Evolutionary conservation across 768 basidiomycete genomes (phyloP), one percentile per base, ranked within the genome.

Genomic region (Kwoniella dejecticola): DNA sequence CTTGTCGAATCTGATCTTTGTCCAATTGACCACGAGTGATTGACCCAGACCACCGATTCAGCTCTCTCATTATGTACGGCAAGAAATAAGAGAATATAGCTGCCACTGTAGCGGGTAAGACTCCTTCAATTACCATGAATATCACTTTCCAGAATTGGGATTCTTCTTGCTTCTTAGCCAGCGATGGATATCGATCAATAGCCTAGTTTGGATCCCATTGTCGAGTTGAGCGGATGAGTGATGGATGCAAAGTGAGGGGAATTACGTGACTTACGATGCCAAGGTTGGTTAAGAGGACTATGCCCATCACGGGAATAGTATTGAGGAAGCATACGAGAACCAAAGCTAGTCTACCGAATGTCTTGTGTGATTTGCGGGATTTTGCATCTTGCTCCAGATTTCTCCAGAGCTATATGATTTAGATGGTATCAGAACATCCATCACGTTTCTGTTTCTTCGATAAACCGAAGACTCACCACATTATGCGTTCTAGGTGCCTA

Each of bases 291-390:
- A 75, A 52, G 0, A 68, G 17, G 1, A 63, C 60, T 57, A 75
- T 69, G 24, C 58, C 41, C 65, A 75, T 68, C 27, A 75, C 57
- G 4, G 74, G 74, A 4, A 72, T 50, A 19, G 70, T 70, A 52
- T 75, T 72, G 50, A 72, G 12, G 17, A 69, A 50, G 45, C 63
- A 69, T 19, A 75, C 62, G 36, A 66, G 24, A 23, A 57, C 38
- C 6, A 72, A 46, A 5, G 58, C 50, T 6, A 64, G 21, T n/a
- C 60, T 63, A 19, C 69, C 74, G 3, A 60, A 60, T 2, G 61
- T 52, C 10, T 50, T 36, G n/a, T 67, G 69, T 6, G 48, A 36
- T 4, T 48, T 57, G 10, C 63, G 52, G 15, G 63, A 33, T 23
- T 57, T 50, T 1, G 62, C 63, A 42, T 66, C 64, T 40, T 64